These are phyloP conservation scores for Avena insularis DNA, from an alignment of 176 grass and related monocot genomes.

Conservation along the genomic window DNA sequence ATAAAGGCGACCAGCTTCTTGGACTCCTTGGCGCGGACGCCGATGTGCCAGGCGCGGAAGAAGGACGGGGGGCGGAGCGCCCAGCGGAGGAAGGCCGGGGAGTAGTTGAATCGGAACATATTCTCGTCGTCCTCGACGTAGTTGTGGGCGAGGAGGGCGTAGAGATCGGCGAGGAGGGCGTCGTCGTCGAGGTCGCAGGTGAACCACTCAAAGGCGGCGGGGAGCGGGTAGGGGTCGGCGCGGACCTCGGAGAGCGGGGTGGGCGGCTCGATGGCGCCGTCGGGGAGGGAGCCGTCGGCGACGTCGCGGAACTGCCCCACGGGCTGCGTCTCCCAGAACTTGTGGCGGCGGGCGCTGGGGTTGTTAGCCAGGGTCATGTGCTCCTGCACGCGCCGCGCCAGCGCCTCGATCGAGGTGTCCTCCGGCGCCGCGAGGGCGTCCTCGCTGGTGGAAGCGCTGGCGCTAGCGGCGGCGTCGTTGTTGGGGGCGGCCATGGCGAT, in stretches of 20 bases:
- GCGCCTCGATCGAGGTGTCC: constrained; percentile 67
- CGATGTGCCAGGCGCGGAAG: constrained; percentile 96
- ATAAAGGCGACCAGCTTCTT: constrained; percentile 98
- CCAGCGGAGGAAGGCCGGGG: constrained; percentile 89
- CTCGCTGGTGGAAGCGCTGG: constrained; percentile 30
- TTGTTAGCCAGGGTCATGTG: constrained; percentile 59
- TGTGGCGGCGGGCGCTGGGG: constrained; percentile 71
- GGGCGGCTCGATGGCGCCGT: constrained; percentile 82
- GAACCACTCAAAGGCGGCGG: constrained; percentile 89
- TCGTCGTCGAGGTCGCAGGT: constrained; percentile 97
- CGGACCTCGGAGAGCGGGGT: constrained; percentile 81
- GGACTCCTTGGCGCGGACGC: constrained; percentile 85
- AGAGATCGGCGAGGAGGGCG: constrained; percentile 78
- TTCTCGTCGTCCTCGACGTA: constrained; percentile 99
- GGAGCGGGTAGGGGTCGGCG: constrained; percentile 89
- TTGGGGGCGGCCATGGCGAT: constrained; percentile 63
- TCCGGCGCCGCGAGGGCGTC: constrained; percentile 13
- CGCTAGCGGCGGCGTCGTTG: constrained; percentile 41
- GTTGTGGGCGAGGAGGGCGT: constrained; percentile 83
- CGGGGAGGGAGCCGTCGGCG: constrained; percentile 59
- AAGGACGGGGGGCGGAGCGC: constrained; percentile 89
- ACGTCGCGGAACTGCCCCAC: constrained; percentile 87
- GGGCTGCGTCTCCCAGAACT: constrained; percentile 99
- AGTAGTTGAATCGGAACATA: constrained; percentile 99
- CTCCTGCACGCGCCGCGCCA: constrained; percentile 79